A percentile compares a stretch with the other conserved stretches of the same genome.
These are phyloP conservation scores for Durotheca rogersii DNA, from an alignment of 495 filamentous ascomycete species.

Conservation along the genomic window DNA sequence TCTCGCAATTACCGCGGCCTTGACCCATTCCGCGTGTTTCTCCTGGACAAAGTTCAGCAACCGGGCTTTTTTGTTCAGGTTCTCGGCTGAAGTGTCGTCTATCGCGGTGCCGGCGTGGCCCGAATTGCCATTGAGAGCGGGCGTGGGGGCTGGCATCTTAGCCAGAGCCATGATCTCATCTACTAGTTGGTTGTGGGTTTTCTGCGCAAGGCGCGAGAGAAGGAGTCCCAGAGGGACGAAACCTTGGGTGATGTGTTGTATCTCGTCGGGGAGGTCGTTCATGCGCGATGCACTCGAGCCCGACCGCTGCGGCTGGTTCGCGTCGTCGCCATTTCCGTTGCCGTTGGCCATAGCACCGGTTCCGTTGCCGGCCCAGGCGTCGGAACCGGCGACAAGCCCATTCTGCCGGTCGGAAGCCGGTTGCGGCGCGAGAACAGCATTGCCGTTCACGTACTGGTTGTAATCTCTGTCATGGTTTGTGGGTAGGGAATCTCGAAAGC, in stretches of 20 bases:
- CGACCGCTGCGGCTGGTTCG: conserved; percentile 15
- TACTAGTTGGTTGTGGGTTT: conserved; percentile 72
- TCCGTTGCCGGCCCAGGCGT: conserved; percentile 10
- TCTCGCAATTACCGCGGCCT: conserved; percentile 80
- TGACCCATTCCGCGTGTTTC: conserved; percentile 69
- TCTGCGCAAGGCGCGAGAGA: conserved; percentile 74
- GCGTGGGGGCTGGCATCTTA: conserved; percentile 57
- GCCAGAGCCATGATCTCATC: conserved; percentile 70
- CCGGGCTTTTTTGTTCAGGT: conserved; percentile 74
- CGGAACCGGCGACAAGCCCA: conserved; percentile 14
- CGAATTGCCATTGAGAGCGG: conserved; percentile 53
- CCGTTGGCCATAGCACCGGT: conserved; percentile 33
- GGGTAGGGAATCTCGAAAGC: conserved; percentile 44
- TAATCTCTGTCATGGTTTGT: conserved; percentile 55
- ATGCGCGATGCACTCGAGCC: conserved; percentile 33
- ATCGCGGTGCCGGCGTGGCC: conserved; percentile 22
- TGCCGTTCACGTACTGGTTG: conserved; percentile 42
- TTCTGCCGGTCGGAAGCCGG: conserved; percentile 22
- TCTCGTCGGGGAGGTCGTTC: conserved; percentile 66
- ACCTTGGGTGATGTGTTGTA: conserved; percentile 74
- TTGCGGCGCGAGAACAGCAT: conserved; percentile 8
- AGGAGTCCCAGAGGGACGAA: conserved; percentile 70
- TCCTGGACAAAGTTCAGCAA: conserved; percentile 69
- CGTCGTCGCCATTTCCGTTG: conserved; percentile 19
- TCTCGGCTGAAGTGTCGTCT: conserved; percentile 64